Evolutionary conservation across 805 yeast species (phyloP).

Genomic region (Lachancea nothofagi): DNA sequence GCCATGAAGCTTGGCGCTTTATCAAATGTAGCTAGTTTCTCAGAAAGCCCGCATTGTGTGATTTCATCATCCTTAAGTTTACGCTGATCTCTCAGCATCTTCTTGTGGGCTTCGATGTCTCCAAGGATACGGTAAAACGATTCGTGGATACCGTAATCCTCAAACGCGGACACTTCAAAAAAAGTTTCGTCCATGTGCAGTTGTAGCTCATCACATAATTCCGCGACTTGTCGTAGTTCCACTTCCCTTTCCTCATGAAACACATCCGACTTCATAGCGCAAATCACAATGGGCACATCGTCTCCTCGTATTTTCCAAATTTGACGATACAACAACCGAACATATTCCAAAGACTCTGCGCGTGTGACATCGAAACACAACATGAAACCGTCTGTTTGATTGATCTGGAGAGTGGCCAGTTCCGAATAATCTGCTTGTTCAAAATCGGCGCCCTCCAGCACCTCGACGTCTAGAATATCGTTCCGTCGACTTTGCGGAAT

Average conservation of each 20-base stretch:
- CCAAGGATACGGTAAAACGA: slow-evolving; percentile 13
- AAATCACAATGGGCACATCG: slow-evolving; percentile 20
- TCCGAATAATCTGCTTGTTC: slow-evolving; percentile 24
- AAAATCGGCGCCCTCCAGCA: slow-evolving; percentile 21
- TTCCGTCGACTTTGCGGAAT: not conserved
- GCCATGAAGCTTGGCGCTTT: too few relatives aligned
- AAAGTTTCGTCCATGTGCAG: slow-evolving; percentile 14
- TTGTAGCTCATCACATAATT: slow-evolving; percentile 15
- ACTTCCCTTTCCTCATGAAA: slow-evolving; percentile 12
- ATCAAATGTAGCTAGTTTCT: too few relatives aligned
- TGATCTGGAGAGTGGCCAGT: slow-evolving; percentile 20
- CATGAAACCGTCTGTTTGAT: slow-evolving; percentile 30
- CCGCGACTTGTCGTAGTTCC: slow-evolving; percentile 12
- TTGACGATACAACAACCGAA: slow-evolving; percentile 17
- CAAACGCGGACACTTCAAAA: slow-evolving; percentile 24
- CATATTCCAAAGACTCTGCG: slow-evolving; percentile 18
- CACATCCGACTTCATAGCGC: slow-evolving; percentile 22
- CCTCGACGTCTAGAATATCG: slow-evolving; percentile 16
- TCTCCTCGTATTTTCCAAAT: slow-evolving; percentile 21
- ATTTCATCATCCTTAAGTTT: too few relatives aligned
- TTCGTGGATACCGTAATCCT: slow-evolving; percentile 17
- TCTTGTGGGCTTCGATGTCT: slow-evolving; percentile 15
- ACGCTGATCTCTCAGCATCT: slow-evolving; percentile 1
- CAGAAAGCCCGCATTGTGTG: too few relatives aligned
- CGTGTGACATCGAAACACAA: slow-evolving; percentile 25